Evolutionary conservation across 2,329 filamentous ascomycete species (phyloP).

Genomic region (Pseudopithomyces chartarum): DNA sequence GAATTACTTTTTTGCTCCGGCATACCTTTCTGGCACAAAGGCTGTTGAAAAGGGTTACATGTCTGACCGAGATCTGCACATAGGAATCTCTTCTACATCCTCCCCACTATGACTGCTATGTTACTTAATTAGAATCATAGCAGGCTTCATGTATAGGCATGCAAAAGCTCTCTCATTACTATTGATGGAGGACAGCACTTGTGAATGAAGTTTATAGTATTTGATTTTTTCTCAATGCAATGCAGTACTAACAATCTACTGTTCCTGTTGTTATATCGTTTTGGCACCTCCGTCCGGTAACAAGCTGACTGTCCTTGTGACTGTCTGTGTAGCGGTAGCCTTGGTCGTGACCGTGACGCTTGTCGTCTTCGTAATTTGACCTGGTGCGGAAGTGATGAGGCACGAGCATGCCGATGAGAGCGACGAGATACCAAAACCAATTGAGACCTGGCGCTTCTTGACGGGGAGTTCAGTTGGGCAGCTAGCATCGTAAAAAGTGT

Average conservation of each 20-base stretch:
- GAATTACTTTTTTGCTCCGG: background rate
- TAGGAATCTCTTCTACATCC: no score
- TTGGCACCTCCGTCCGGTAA: background rate
- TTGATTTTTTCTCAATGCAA: background rate
- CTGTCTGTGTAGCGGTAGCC: constrained; percentile 25
- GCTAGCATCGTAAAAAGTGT: constrained; percentile 37
- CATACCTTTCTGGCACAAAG: background rate
- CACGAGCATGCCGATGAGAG: constrained; percentile 38
- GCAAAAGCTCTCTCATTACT: no score
- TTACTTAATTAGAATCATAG: no score
- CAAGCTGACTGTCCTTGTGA: constrained; percentile 26
- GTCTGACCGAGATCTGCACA: no score
- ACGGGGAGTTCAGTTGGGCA: constrained; percentile 37
- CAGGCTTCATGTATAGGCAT: no score
- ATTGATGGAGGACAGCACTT: no score
- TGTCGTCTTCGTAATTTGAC: constrained; percentile 29
- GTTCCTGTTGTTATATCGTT: background rate
- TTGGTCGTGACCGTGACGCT: constrained; percentile 21
- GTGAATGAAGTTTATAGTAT: no score
- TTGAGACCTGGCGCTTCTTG: constrained; percentile 35
- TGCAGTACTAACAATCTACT: background rate
- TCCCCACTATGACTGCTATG: no score
- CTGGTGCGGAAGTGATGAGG: constrained; percentile 33
- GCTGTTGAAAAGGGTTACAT: no score
- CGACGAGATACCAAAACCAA: constrained; percentile 22